Percentiles rank a stretch among this genome's conserved stretches.
These are phyloP conservation scores for Saraca asoca DNA, from an alignment of 331 rosid species.

Conservation along the genomic window DNA sequence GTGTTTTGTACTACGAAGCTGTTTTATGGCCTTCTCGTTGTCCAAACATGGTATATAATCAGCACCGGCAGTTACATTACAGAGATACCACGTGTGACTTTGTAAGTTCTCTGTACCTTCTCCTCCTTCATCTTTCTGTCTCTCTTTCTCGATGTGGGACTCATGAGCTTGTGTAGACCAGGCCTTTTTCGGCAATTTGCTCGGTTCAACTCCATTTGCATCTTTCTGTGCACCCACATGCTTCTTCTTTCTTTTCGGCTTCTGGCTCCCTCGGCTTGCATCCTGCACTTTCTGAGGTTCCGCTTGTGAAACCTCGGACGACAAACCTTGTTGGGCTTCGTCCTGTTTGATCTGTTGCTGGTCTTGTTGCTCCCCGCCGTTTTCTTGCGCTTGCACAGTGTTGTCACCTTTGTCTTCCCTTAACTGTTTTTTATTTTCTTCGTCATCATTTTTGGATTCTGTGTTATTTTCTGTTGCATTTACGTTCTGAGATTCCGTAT, in stretches of 20 bases:
- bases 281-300: background rate
- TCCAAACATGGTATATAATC: slow-evolving; percentile 96
- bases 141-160: slow-evolving; percentile 59
- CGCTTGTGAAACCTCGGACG: no score
- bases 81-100: slow-evolving; percentile 60
- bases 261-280: slow-evolving; percentile 24
- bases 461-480: no score
- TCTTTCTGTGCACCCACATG: background rate
- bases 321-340: background rate
- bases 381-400: background rate
- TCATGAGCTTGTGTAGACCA: no score
- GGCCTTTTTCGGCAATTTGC: no score
- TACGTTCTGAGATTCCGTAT: no score
- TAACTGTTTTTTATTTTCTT: slow-evolving; percentile 46
- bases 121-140: slow-evolving; percentile 55
- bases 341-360: slow-evolving; percentile 4
- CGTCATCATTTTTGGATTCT: slow-evolving; percentile 29
- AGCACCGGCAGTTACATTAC: slow-evolving; percentile 67
- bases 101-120: slow-evolving; percentile 36
- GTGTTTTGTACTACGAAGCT: slow-evolving; percentile 54
- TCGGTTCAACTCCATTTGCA: no score
- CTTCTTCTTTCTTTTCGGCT: slow-evolving; percentile 30
- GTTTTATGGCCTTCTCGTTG: slow-evolving; percentile 64
- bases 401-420: slow-evolving; percentile 48
- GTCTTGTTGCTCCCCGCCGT: background rate